A percentile compares a stretch with the other conserved stretches of the same genome.
Conservation (phyloP, 2,329 filamentous ascomycete species). For the Seiridium cupressi region DNA sequence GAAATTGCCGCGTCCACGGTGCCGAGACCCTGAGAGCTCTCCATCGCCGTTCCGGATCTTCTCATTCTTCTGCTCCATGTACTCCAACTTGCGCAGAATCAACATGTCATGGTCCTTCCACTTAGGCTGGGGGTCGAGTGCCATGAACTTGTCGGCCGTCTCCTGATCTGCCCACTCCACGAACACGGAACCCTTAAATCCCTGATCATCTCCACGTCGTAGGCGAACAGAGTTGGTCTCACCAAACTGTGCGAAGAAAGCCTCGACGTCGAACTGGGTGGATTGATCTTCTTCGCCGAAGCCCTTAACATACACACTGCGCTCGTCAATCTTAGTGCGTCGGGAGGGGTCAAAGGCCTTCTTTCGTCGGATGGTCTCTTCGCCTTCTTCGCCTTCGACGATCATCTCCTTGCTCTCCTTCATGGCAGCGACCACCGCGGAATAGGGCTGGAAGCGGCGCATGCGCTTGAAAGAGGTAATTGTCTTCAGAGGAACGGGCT, state of each 20-base stretch:
- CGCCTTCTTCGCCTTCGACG: conserved; percentile 69
- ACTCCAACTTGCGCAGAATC: conserved; percentile 86
- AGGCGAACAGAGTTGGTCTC: conserved; percentile 81
- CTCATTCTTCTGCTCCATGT: conserved; percentile 74
- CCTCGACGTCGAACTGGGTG: conserved; percentile 92
- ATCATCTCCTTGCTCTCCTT: conserved; percentile 73
- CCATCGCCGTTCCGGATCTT: conserved; percentile 71
- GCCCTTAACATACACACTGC: conserved; percentile 89
- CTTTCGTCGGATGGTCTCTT: conserved; percentile 76
- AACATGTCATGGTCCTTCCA: conserved; percentile 79
- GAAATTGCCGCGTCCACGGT: conserved; percentile 17
- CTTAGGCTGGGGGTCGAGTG: conserved; percentile 74
- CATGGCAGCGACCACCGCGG: conserved; percentile 78
- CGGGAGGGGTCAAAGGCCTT: conserved; percentile 61
- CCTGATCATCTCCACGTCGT: conserved; percentile 67
- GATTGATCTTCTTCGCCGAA: conserved; percentile 82
- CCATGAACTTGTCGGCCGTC: conserved; percentile 75
- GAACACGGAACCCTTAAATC: conserved; percentile 96
- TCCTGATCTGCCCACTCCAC: conserved; percentile 86
- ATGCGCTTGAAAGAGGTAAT: conserved; percentile 93
- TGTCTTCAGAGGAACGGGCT: conserved; percentile 73
- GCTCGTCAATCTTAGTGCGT: conserved; percentile 64
- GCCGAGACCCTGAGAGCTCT: conserved; percentile 48
- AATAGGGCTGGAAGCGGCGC: conserved; percentile 88
- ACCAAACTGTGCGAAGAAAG: conserved; percentile 82